A percentile compares a stretch with the other conserved stretches of the same genome.
phyloP scores from a whole-genome alignment of 2,329 filamentous ascomycete species.

The Fusarium globosum region DNA sequence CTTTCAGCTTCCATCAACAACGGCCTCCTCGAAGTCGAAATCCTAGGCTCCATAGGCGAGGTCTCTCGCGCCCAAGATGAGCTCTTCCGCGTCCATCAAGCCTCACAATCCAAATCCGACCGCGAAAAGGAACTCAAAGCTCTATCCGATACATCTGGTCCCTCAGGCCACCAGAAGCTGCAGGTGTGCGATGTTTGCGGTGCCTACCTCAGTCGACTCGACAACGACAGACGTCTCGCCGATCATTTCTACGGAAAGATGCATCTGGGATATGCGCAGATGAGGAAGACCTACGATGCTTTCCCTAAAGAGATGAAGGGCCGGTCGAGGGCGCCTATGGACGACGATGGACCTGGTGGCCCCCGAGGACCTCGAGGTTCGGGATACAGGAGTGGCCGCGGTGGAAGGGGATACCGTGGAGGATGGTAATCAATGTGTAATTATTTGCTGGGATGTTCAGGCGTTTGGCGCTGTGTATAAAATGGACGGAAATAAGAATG shows the following conservation, averaged over 20 bases:
- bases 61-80: conserved; percentile 88
- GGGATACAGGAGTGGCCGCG: conserved; percentile 63
- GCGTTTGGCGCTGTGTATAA: conserved; percentile 40
- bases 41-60: conserved; percentile 83
- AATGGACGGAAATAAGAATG: conserved; percentile 24
- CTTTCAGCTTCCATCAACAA: conserved; percentile 81
- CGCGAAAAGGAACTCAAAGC: conserved; percentile 89
- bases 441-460: conserved; percentile 14
- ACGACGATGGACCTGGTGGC: conserved; percentile 60
- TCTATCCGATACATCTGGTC: conserved; percentile 90
- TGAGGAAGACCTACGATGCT: conserved; percentile 92
- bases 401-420: conserved; percentile 62
- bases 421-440: conserved; percentile 53
- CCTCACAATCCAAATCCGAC: conserved; percentile 83
- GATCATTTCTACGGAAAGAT: conserved; percentile 99
- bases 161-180: conserved; percentile 94
- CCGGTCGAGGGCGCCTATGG: conserved; percentile 68
- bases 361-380: conserved; percentile 64
- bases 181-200: conserved; percentile 99
- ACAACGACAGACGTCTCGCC: conserved; percentile 92
- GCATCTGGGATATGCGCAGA: conserved; percentile 97
- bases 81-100: conserved; percentile 84
- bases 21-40: conserved; percentile 85
- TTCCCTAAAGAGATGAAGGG: conserved; percentile 88
- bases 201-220: conserved; percentile 89